Evolutionary conservation across 2,329 filamentous ascomycete species (phyloP), one percentile per base, ranked within the genome.

Genomic region (Fonsecaea nubica): DNA sequence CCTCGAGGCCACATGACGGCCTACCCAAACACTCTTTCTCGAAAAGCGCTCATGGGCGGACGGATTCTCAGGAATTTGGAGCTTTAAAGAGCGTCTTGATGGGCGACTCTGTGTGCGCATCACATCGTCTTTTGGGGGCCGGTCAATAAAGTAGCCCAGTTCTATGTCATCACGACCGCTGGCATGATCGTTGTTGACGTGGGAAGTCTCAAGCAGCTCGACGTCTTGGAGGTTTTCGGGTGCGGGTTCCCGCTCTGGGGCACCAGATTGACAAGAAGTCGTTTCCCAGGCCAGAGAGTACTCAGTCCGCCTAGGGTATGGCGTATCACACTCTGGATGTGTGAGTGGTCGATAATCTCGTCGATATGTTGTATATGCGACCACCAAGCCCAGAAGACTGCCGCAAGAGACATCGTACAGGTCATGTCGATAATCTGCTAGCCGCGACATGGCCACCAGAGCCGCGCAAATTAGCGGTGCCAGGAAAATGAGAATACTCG

Each of bases 381-480:
- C 78, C 1, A 78, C 63, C 33, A 86, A 77, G 0, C 87, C 87
- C 5, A 89, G 73, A 25, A 84, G 59, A 13, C 81, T 83, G 0
- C 87, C 87, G 8, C 79, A 78, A 3, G 83, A 84, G 4, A 89
- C 86, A 75, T 89, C 87, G 63, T 84, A 87, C 2, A 88, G 84
- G 74, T 89, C 87, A 68, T 89, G 87, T 32, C 87, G 78, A 72
- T 89, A 89, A 71, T 89, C 87, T 68, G 87, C 86, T 42, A 87
- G 78, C 10, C 87, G 80, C 3, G 83, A 86, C 36, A 87, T 84
- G 0, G 87, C 87, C 63, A 89, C 86, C 75, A 89, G 73, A 1
- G 83, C 77, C 2, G 87, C 87, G 53, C 82, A 84, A 1, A 89
- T 71, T 9, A 88, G 73, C 15, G 87, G 87, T 6, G 81, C 76